Evolutionary conservation across 2,329 filamentous ascomycete species (phyloP).

Genomic region (Fusarium falciforme): DNA sequence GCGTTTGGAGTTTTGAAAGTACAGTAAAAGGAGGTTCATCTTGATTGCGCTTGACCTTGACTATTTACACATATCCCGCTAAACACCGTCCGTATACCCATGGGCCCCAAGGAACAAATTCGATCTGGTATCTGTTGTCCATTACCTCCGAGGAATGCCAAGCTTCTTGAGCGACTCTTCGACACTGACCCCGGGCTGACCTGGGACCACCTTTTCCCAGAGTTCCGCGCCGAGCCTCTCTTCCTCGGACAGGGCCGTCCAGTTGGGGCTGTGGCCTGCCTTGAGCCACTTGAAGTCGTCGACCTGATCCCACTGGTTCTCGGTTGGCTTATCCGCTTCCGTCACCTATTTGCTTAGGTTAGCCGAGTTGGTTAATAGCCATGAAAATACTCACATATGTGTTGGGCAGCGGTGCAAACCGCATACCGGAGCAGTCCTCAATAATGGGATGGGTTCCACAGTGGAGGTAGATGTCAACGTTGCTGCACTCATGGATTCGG

Average conservation of each 20-base stretch:
- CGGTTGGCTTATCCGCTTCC: constrained; percentile 46
- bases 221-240: constrained; percentile 69
- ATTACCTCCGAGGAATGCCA: constrained; percentile 50
- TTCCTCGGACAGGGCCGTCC: constrained; percentile 74
- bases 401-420: constrained; percentile 81
- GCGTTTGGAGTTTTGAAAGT: constrained; percentile 25
- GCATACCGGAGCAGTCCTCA: constrained; percentile 83
- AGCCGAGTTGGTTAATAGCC: not conserved
- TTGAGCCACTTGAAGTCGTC: constrained; percentile 99
- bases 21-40: constrained; percentile 13
- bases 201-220: constrained; percentile 77
- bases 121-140: not conserved
- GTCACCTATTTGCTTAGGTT: constrained; percentile 35
- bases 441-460: constrained; percentile 91
- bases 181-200: constrained; percentile 69
- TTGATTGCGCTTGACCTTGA: constrained; percentile 22
- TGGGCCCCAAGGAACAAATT: constrained; percentile 1
- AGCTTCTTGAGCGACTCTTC: constrained; percentile 72
- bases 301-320: constrained; percentile 88
- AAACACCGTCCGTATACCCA: not conserved
- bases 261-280: constrained; percentile 87
- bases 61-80: constrained; percentile 14
- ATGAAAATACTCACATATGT: constrained; percentile 69
- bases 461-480: constrained; percentile 86
- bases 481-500: constrained; percentile 86